Evolutionary conservation across 2,329 filamentous ascomycete genomes (phyloP), one percentile per base, ranked within the genome.

Genomic region (Fusarium illudens): DNA sequence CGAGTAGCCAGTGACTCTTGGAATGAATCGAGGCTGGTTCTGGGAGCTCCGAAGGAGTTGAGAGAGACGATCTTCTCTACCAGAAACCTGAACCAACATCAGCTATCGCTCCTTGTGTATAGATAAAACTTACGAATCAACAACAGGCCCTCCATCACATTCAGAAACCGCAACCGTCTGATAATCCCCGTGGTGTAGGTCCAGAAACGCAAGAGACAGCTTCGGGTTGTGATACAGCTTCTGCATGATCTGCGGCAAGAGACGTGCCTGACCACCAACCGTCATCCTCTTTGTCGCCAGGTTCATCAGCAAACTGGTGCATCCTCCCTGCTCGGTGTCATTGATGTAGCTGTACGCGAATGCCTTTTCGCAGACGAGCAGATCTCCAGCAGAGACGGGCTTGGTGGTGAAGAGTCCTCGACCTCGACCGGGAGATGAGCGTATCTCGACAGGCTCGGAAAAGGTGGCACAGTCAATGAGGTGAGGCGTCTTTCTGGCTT

Each of bases 341-440:
- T 56, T 57, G 4, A 62, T 67, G 42, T 76, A 81, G 19, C 64
- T 76, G 69, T 86, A 79, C 0, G 73, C 73, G 67, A 87, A 86
- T 0, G 86, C 85, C 63, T 88, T 89, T 62, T 88, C 86, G 48
- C 84, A 87, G 2, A 88, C 67, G 0, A 89, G 72, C 2, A 87
- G 75, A 4, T 87, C 82, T 0, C 86, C 86, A 0, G 82, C 79
- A 34, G 78, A 76, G 3, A 88, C 82, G 0, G 76, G 68, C 19
- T 76, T 73, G 1, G 80, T 85, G 0, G 82, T 84, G 67, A 87
- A 89, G 0, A 88, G 73, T 0, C 86, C 86, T 3, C 79, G 78
- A 3, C 84, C 85, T 17, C 79, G 77, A 9, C 75, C 79, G 2
- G 73, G 71, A 1, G 82, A 81, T 7, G 71, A 42, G 32, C 77